Evolutionary conservation across 129 eudicot genomes (phyloP), one percentile per base, ranked within the genome.

Genomic region (Lactuca sativa): DNA sequence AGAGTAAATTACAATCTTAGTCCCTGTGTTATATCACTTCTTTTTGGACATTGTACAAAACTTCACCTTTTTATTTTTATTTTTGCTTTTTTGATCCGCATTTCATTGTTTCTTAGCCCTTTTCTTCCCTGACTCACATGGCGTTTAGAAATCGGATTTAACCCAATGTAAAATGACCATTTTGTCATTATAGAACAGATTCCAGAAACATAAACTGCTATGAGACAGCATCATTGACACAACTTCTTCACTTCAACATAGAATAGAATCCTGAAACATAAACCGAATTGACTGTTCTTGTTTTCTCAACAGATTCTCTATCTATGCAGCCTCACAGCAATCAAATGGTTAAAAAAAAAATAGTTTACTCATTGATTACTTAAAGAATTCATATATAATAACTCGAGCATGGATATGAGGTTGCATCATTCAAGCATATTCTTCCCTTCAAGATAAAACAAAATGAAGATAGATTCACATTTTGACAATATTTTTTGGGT

Each of bases 401-500:
- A 25, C 41, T 9, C 9, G 41, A 9, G 11, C 32, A 38, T 62
- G 4, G 36, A 13, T 56, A 56, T 21, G 12, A 56, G 62, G 11
- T 36, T 7, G 34, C 49, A 38, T 9, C 7, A 18, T 69, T 40
- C 74, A 55, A 54, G 52, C 52, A 67, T 34, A 67, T 36, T 48
- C 57, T 57, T 48, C 72, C 10, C 72, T 36, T 52, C 33, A 9
- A 61, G 8, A 36, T 36, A 68, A 10, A 54, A 18, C 31, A 54
- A 9, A 61, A 61, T 61, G 47, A 61, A 61, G 14, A 61, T 38
- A 63, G 54, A 63, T 40, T 41, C 68, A 41, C 34, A 18, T 41
- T 63, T 41, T 63, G 54, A 40, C 37, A 31, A 34, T 4, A 34
- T 4, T 36, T 36, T 36, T 36, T 36, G 38, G 38, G 38, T 36